Conservation (phyloP, 176 grass and related monocot species). For the Saccharum spontaneum region DNA sequence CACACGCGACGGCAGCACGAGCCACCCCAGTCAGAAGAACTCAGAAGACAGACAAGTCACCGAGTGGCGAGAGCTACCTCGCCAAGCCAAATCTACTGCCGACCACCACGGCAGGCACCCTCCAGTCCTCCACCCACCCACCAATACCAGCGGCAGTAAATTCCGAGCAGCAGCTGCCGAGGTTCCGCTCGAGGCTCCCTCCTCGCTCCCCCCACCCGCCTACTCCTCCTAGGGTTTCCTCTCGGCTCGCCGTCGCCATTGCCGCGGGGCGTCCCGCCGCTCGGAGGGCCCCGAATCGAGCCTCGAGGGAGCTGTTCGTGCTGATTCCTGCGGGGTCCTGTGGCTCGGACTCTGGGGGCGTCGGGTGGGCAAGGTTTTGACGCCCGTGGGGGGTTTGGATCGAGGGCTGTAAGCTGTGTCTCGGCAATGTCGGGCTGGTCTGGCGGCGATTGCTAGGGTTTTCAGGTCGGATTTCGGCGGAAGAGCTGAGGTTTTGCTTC, state of each 20-base stretch:
- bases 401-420: neutral
- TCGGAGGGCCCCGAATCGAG: neutral
- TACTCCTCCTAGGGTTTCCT: slow-evolving; percentile 45
- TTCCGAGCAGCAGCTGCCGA: slow-evolving; percentile 33
- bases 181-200: neutral
- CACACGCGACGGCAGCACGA: too few relatives aligned
- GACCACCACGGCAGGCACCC: slow-evolving; percentile 6
- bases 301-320: neutral
- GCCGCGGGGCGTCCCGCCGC: neutral
- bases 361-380: neutral
- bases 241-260: slow-evolving; percentile 32
- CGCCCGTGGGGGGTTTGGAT: slow-evolving; percentile 30
- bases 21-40: neutral
- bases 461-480: slow-evolving; percentile 29
- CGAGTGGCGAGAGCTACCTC: neutral
- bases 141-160: slow-evolving; percentile 56
- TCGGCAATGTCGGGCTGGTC: slow-evolving; percentile 30
- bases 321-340: neutral
- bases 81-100: slow-evolving; percentile 37
- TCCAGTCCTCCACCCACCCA: slow-evolving; percentile 34
- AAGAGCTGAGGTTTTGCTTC: neutral
- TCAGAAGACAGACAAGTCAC: neutral
- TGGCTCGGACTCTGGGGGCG: neutral
- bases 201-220: neutral
- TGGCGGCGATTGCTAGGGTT: slow-evolving; percentile 43